Evolutionary conservation across 768 basidiomycete species (phyloP), one percentile per base, ranked within the genome.

Genomic region (Lentinula aciculospora): DNA sequence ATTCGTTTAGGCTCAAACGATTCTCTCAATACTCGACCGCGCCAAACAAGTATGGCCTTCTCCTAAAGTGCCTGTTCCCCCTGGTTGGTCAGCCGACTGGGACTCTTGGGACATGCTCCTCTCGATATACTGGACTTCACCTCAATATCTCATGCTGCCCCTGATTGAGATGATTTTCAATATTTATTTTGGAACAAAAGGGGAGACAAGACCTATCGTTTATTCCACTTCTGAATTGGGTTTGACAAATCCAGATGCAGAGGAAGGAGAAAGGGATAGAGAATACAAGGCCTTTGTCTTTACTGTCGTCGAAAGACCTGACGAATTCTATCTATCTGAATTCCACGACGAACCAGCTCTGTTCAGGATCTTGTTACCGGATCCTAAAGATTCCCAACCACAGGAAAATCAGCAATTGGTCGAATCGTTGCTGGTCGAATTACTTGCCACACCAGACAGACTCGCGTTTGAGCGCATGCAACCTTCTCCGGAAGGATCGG

Each of bases 281-380:
- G 46, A 65, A 58, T 42, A 53, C 50, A 23, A 62, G 59, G 8
- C 32, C 5, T 64, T 76, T 31, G 45, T 65, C 19, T 59, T 77
- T 15, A 73, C 71, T 10, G 66, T 80, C 45, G 69, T 80, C 34
- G 79, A 80, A 61, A 78, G 79, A 15, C 45, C 42, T 15, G 19
- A 31, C n/a, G 53, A 56, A 25, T 49, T 77, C 17, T 65, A 77
- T 23, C 63, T 79, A 58, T 69, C 67, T 50, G 77, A 77, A 2
- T 74, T 74, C 57, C 68, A 72, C 27, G 69, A 78, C 76, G 59
- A n/a, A 71, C 63, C 48, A 47, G 27, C 23, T 19, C 23, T 53
- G 34, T 53, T 39, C 37, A 53, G 39, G 29, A 13, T 50, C 8
- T 61, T 28, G 4, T 31, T 27, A 13, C n/a, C 50, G 12, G 28